Evolutionary conservation across 2,329 filamentous ascomycete genomes (phyloP), one percentile per base, ranked within the genome.

Genomic region (Tolypocladium inflatum): DNA sequence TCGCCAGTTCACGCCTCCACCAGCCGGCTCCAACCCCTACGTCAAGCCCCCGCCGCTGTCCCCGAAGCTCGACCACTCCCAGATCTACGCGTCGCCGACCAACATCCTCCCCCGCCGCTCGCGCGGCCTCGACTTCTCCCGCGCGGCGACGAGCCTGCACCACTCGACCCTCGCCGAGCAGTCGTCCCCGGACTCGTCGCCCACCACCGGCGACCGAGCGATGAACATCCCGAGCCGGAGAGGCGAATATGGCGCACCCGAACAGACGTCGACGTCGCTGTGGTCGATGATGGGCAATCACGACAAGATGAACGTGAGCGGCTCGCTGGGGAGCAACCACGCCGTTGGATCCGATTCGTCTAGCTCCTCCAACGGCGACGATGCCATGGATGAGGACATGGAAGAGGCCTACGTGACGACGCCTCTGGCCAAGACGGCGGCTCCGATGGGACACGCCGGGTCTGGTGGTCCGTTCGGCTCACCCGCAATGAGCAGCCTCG

Each of bases 91-190:
- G 48, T 93, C 91, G 2, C 91, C 92, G 2, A 88, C 89, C 33
- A 95, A 92, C 57, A 89, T 96, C 53, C 81, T 97, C 9, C 93
- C 93, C 21, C 85, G 93, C 63, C 87, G 92, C 61, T 97, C 92
- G 37, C 85, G 93, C 58, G 93, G 93, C 50, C 79, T 97, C 60
- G 93, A 97, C 74, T 97, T 96, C 72, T 93, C 93, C 45, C 84
- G 93, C 64, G 92, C 92, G 13, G 94, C 91, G 61, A 97, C 93
- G 13, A 96, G 92, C 69, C 80, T 99, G 26, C 94, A 97, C 74
- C 94, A 97, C 73, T 97, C 93, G 19, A 97, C 90, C 0, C 82
- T 97, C 10, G 92, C 93, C 58, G 90, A 96, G 65, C 84, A 88
- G 70, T 89, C 90, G 1, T 94, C 90, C 6, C 91, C 92, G 4